These are phyloP conservation scores for Rhizophagus prolifer DNA, from an alignment of 192 early-diverging fungal genomes.

Conservation along the genomic window DNA sequence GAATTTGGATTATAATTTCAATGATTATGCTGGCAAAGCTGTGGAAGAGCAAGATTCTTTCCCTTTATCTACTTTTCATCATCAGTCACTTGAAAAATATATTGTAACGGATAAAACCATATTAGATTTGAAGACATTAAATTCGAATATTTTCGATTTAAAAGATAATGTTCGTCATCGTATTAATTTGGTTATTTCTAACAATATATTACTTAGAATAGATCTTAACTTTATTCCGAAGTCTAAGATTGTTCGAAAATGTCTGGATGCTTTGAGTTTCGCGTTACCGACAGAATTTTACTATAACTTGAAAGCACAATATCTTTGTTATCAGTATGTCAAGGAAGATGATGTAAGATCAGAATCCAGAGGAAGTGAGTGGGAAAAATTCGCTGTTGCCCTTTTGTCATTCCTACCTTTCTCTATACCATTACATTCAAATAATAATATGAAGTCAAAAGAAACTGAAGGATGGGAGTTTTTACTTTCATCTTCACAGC, in stretches of 20 bases:
- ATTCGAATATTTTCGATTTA: constrained; percentile 30
- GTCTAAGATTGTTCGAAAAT: constrained; percentile 40
- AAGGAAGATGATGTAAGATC: background rate
- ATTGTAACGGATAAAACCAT: background rate
- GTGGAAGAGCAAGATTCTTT: background rate
- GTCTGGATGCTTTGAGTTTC: constrained; percentile 40
- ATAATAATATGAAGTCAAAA: background rate
- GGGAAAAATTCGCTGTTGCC: constrained; percentile 39
- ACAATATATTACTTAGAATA: constrained; percentile 31
- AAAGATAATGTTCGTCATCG: constrained; percentile 42
- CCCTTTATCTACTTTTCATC: background rate
- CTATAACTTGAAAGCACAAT: constrained; percentile 36
- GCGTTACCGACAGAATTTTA: constrained; percentile 36
- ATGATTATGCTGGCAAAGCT: background rate
- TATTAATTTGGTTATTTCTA: constrained; percentile 34
- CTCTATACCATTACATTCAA: no score
- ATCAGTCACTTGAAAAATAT: background rate
- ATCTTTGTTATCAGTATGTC: constrained; percentile 37
- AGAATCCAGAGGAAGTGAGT: constrained; percentile 32
- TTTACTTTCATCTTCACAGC: background rate
- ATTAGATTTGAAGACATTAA: background rate
- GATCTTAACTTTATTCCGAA: constrained; percentile 37
- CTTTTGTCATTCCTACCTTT: constrained; percentile 43
- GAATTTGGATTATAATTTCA: background rate
- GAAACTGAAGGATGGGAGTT: constrained; percentile 1